phyloP scores from a whole-genome alignment of 768 basidiomycete species.

The Aureoboletus auriporus region DNA sequence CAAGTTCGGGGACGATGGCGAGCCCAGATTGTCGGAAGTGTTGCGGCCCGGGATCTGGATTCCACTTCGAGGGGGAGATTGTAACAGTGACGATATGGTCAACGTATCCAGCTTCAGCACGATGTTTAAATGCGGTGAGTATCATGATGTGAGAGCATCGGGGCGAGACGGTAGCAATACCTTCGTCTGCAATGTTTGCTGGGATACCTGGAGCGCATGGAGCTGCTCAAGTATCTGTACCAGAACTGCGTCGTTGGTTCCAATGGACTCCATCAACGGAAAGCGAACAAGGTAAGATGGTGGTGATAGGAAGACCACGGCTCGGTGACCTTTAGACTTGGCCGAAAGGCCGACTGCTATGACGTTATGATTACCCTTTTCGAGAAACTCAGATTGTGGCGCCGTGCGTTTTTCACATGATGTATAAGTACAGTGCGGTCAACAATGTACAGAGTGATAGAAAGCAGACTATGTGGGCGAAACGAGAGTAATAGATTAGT shows the following conservation, averaged over 20 bases:
- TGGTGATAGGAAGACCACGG: constrained; percentile 5
- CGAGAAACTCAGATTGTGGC: background rate
- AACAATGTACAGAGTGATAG: too few species aligned
- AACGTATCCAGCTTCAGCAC: constrained; percentile 47
- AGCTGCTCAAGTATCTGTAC: constrained; percentile 73
- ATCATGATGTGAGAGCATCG: background rate
- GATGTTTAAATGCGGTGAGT: background rate
- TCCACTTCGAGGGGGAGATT: constrained; percentile 19
- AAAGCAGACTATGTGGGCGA: background rate
- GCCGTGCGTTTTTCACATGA: too few species aligned
- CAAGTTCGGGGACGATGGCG: constrained; percentile 22
- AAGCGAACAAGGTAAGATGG: constrained; percentile 5
- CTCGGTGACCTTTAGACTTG: constrained; percentile 5
- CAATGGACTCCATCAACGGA: constrained; percentile 23
- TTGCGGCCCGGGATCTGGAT: constrained; percentile 25
- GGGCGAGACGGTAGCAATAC: constrained; percentile 33
- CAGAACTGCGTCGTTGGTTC: constrained; percentile 49
- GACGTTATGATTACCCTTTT: constrained; percentile 2
- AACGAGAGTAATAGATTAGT: background rate
- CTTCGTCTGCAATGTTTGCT: constrained; percentile 78
- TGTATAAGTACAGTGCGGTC: too few species aligned
- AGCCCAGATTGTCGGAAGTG: constrained; percentile 8
- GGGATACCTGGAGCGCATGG: constrained; percentile 64
- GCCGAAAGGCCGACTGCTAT: background rate
- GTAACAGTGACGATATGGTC: constrained; percentile 26